Evolutionary conservation across 148 eudicot genomes (phyloP), one percentile per base, ranked within the genome.

Genomic region (Vaccinium corymbosum): DNA sequence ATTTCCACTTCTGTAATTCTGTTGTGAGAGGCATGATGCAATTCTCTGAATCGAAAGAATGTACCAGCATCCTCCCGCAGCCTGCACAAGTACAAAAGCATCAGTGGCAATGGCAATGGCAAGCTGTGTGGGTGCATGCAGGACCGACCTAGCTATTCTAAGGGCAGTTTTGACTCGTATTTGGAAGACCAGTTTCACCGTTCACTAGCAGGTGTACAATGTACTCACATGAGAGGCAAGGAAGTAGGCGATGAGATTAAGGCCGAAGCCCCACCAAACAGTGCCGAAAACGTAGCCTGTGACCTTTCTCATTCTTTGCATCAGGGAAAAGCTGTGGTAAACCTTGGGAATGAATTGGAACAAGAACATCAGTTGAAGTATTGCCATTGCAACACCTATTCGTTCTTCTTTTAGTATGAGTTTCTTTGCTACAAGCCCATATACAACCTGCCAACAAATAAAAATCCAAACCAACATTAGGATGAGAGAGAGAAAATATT

Each of bases 11-110:
- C 76, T 82, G 3, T 82, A 61, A 80, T 95, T 94, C 59, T 91
- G 98, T 27, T 93, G 91, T 42, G 85, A 57, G 49, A 96, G 90
- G 87, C 99, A 96, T 42, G 89, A 87, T 7, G 91, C 92, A 4
- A 94, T 90, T 0, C 97, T 90, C 68, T 94, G 97, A 87, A 96
- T 94, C 0, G 97, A 89, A 72, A 96, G 97, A 50, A 90, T 90
- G n/a, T 96, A 96, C 98, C 98, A 96, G 84, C 94, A 96, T 50
- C 98, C 98, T 29, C 98, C 98, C 0, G 97, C 94, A 74, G 89
- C 95, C 97, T 96, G 84, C 49, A 57, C n/a, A 56, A 1, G n/a
- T 17, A 13, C 51, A 46, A 42, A 49, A 75, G 19, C 22, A 19
- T 17, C 52, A 75, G 48, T 48, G 27, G 53, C 27, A 27, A 27